Base-by-base conservation (phyloP, 2,329 filamentous ascomycete species). In the Monosporascus cannonballus region DNA sequence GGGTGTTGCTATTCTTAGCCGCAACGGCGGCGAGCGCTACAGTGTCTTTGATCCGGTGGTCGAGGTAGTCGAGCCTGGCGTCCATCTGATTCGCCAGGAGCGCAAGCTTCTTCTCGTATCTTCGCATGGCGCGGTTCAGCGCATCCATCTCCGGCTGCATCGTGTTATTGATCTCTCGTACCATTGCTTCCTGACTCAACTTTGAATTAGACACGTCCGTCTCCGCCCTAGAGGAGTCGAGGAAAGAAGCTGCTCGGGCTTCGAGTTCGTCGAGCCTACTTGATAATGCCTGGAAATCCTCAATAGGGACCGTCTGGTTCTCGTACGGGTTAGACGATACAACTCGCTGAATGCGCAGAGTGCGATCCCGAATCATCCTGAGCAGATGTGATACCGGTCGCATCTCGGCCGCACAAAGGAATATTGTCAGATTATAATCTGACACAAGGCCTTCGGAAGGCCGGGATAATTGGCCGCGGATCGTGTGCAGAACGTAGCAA, bases 381-480 rank as follows among this genome's bases (percentile, higher is more conserved):
- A 96, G 82, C 25, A 95, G 73, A 65, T 96, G 92, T 1, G 89
- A 83, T 48, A 91, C 74, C 0, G 93, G 93, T 3, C 89, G 85
- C 27, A 96, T 76, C 70, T 97, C 93, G 3, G 93, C 89, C 1
- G 88, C 89, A 18, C 96, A 78, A 3, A 96, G 76, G 69, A 96
- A 97, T 50, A 97, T 89, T 14, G 87, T 91, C 51, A 97, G 77
- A 68, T 96, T 96, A 72, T 93, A 95, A 69, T 96, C 89, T 4
- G 90, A 96, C 6, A 97, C 86, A 11, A 97, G 76, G 1, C 89
- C 89, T 67, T 95, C 91, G 0, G 90, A 91, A 0, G 89, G 89
- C 2, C 89, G 80, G 24, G 88, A 92, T 18, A 97, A 81, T 62
- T 93, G 90, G 8, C 79, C 80, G 49, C 93, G 84, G 54, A 96